A percentile compares a stretch with the other conserved stretches of the same genome.
Evolutionary conservation across 768 basidiomycete genomes (phyloP).

Genomic region (Tulasnella sp.): DNA sequence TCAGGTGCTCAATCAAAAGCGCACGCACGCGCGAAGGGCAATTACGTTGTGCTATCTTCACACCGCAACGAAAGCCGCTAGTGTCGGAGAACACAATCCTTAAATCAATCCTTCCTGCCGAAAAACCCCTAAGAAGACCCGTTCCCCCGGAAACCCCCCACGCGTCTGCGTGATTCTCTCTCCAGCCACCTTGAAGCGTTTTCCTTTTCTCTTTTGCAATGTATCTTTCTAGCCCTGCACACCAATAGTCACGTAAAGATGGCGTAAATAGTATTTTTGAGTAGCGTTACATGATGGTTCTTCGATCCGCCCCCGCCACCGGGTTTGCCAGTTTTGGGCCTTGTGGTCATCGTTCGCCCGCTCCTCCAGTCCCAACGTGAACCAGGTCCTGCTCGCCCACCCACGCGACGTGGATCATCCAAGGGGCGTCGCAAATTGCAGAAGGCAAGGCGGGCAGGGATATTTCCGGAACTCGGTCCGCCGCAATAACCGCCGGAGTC

Average conservation of each 20-base stretch:
- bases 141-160: not conserved
- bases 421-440: slow-evolving; percentile 5
- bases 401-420: not conserved
- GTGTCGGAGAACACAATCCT: slow-evolving; percentile 12
- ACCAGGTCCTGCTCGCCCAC: not conserved
- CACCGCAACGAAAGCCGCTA: slow-evolving; percentile 5
- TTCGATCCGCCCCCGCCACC: not conserved
- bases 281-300: not conserved
- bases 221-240: not conserved
- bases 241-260: not conserved
- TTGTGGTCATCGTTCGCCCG: not conserved
- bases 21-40: not conserved
- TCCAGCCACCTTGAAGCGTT: too few species aligned
- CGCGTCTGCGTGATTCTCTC: not conserved
- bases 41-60: not conserved
- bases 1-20: not conserved
- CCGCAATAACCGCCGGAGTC: not conserved
- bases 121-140: not conserved
- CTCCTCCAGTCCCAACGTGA: not conserved
- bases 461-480: slow-evolving; percentile 5
- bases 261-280: not conserved
- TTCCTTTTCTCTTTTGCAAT: not conserved
- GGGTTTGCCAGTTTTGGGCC: not conserved
- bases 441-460: not conserved
- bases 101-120: not conserved